Evolutionary conservation across 345 rosid genomes (phyloP), one percentile per base, ranked within the genome.

Genomic region (Leavenworthia alabamica): DNA sequence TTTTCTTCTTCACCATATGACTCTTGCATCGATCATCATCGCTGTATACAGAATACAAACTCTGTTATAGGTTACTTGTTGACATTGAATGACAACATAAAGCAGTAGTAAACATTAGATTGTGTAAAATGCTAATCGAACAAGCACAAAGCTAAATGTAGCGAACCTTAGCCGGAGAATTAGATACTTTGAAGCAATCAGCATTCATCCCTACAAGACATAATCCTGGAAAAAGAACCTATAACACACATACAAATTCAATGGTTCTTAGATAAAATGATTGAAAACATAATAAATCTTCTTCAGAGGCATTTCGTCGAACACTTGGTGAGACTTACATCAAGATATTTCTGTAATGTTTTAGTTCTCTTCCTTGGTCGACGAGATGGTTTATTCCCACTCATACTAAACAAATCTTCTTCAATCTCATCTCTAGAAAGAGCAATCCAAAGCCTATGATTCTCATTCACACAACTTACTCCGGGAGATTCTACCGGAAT

Each of bases 401-500:
- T 87, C 90, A 89, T 77, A 67, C 82, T 64, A 61, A 85, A 93
- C 49, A 93, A 48, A 58, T 93, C 99, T 63, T 93, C 99, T 62
- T 93, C 99, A 58, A 93, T 85, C 77, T 93, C 97, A 2, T 93
- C 99, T 52, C 78, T 68, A 4, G 96, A 83, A 22, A 89, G 68
- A 49, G 98, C 71, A 3, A 92, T 67, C 89, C 95, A 81, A 22
- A 86, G 77, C 79, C 80, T 83, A 64, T 16, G 81, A 75, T 85
- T 83, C 72, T 81, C 89, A 71, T 74, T 83, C 73, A 40, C 19
- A 41, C 89, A 9, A 44, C 76, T 72, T 59, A 73, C 67, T 24
- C 79, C 78, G 2, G 70, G 63, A 28, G 82, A 73, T 29, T 77
- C 77, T 50, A 79, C 93, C 72, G 82, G 44, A 75, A n/a, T n/a